These are phyloP conservation scores for Macrocystidia cucumis DNA, from an alignment of 1,284 basidiomycete genomes.

Conservation along the genomic window DNA sequence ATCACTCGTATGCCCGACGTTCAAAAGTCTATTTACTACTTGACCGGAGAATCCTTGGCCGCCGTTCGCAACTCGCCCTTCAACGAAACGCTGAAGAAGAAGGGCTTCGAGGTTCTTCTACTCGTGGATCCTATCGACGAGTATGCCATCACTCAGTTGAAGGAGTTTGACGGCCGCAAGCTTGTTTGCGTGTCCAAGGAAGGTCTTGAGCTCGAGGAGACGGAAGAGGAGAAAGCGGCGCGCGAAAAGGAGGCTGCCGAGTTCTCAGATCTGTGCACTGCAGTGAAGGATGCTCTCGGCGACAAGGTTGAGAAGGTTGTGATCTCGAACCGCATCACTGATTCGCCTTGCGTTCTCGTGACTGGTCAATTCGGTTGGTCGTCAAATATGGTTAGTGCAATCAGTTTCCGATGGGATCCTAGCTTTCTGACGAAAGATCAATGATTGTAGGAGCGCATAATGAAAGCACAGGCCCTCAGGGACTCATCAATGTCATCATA, in stretches of 20 bases:
- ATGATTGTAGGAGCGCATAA: conserved; percentile 82
- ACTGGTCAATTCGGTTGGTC: conserved; percentile 99
- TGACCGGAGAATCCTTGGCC: conserved; percentile 95
- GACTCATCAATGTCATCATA: conserved; percentile 99
- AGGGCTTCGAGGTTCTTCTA: conserved; percentile 97
- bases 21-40: conserved; percentile 99
- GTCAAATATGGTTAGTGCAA: conserved; percentile 81
- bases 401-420: background rate
- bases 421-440: conserved; percentile 10
- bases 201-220: conserved; percentile 98
- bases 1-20: conserved; percentile 99
- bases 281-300: conserved; percentile 97
- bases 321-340: conserved; percentile 95
- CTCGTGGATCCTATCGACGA: conserved; percentile 98
- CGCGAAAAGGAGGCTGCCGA: conserved; percentile 86
- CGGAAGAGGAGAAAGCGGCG: conserved; percentile 91
- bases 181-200: conserved; percentile 98
- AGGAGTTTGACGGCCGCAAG: conserved; percentile 99
- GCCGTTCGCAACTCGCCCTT: conserved; percentile 94
- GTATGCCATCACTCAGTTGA: conserved; percentile 96
- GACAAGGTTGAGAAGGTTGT: conserved; percentile 99
- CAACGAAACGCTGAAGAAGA: conserved; percentile 99
- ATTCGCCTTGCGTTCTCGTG: conserved; percentile 95
- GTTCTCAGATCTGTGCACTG: conserved; percentile 87
- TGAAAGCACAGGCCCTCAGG: conserved; percentile 98